Percentiles rank a stretch among this genome's conserved stretches.
Evolutionary conservation across 176 grass and related monocot genomes (phyloP).

Genomic region (Aegilops speltoides): DNA sequence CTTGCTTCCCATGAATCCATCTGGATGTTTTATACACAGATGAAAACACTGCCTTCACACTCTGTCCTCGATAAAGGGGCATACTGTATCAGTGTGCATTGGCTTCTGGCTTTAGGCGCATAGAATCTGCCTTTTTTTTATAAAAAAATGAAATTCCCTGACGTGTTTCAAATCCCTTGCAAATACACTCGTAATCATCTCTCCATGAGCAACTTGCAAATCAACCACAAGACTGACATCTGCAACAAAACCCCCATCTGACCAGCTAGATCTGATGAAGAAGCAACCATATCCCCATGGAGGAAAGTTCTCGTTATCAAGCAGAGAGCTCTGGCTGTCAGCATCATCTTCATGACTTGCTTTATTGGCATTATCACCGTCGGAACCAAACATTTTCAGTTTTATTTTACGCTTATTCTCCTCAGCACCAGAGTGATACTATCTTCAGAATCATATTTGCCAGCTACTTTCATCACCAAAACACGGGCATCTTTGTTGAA

Average conservation of each 20-base stretch:
- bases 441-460: conserved; percentile 72
- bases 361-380: conserved; percentile 34
- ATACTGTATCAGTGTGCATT: conserved; percentile 54
- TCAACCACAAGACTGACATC: conserved; percentile 73
- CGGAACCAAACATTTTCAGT: conserved; percentile 41
- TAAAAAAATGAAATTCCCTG: conserved; percentile 58
- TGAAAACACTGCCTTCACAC: conserved; percentile 67
- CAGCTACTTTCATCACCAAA: conserved; percentile 69
- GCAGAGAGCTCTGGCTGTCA: conserved; percentile 51
- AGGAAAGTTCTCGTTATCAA: conserved; percentile 74
- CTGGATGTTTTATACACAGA: conserved; percentile 10
- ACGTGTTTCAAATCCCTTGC: conserved; percentile 73
- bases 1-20: conserved; percentile 73
- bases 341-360: conserved; percentile 37
- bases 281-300: conserved; percentile 76
- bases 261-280: conserved; percentile 60
- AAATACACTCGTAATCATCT: conserved; percentile 54
- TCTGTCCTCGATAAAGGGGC: conserved; percentile 85
- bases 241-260: conserved; percentile 64
- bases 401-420: conserved; percentile 38
- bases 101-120: conserved; percentile 49
- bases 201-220: conserved; percentile 46
- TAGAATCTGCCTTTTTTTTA: conserved; percentile 43
- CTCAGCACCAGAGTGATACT: conserved; percentile 60
- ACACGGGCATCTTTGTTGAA: conserved; percentile 46